Evolutionary conservation across 75 land plant species (phyloP), one percentile per base, ranked within the genome.

Genomic region (Cryptomeria japonica): DNA sequence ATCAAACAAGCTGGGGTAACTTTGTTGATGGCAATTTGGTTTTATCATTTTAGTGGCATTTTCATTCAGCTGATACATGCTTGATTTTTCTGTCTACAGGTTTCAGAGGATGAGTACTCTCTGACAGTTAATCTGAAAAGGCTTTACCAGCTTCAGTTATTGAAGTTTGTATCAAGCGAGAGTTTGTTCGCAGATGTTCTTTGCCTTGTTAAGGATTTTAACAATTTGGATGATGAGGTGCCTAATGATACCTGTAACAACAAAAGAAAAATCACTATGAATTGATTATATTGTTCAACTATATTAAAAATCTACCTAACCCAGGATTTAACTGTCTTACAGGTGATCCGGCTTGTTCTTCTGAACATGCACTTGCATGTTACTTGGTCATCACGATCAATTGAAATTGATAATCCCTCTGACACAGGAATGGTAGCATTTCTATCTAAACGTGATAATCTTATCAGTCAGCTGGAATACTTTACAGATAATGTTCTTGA

Each of bases 21-120:
- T 88, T 44, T 44, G 83, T 86, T 28, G 46, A 73, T 42, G 22
- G 49, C 22, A 39, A 72, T 86, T 73, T 25, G 28, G 79, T 3
- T 31, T 5, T 85, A 25, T 36, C 6, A 37, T 64, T n/a, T 85
- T 46, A n/a, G 47, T 46, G 38, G 42, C 16, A 25, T 86, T 76
- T 53, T 86, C 16, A 39, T 86, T 34, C 44, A 38, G 22, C 44
- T 12, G 36, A 28, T 77, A 32, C 25, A 46, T 87, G 85, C 4
- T 87, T 68, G 87, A 88, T 4, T 38, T 18, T 87, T 61, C 88
- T 37, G 39, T 84, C 4, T 34, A 5, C 93, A 98, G 99, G 94
- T 86, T 44, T 93, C 96, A 78, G 97, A 92, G 68, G 99, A 98
- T 91, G 99, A 98, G 32, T 98, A 98, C 84, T 95, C 97, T 11